Evolutionary conservation across 345 rosid genomes (phyloP), one percentile per base, ranked within the genome.

Genomic region (Salix suchowensis): DNA sequence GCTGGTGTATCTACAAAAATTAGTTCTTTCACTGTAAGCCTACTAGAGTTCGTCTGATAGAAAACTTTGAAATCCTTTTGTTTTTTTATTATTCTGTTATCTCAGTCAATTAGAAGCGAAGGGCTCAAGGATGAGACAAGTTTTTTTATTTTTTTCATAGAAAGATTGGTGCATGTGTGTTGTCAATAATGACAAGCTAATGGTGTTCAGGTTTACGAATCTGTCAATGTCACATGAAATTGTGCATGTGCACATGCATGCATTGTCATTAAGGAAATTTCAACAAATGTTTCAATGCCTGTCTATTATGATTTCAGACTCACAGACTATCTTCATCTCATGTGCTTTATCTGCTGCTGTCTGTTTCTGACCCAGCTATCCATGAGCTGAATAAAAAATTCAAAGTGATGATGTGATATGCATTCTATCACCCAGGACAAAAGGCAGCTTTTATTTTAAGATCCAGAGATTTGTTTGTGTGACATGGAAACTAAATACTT

Each of bases 11-110:
- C 85, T 6, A 74, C 82, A 71, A 88, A 77, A 76, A 83, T 90
- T 67, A 76, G 88, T 79, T 84, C 77, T 70, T 89, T 84, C 77
- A 85, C 37, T 83, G 97, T 90, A 89, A 75, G 88, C 23, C 19
- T 70, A 55, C 66, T 66, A 1, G 23, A 73, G 19, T 65, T 42
- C 15, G 10, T 69, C 18, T 46, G 52, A 46, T 46, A 46, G 16
- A 15, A 46, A 46, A 46, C 52, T 46, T 46, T 46, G 18, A 46
- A 13, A 46, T 46, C 52, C 52, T 46, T 46, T 7, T 64, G 42
- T 46, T 42, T 46, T 46, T 46, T 15, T 12, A 46, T 46, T 13
- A 4, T 46, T 46, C 18, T 46, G 0, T 40, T 40, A 42, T 42
- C 46, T 42, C 46, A 42, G 46, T 42, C 46, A 42, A 42, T 42